Evolutionary conservation across 2,329 filamentous ascomycete genomes (phyloP).

Genomic region (Ophiostoma ulmi): DNA sequence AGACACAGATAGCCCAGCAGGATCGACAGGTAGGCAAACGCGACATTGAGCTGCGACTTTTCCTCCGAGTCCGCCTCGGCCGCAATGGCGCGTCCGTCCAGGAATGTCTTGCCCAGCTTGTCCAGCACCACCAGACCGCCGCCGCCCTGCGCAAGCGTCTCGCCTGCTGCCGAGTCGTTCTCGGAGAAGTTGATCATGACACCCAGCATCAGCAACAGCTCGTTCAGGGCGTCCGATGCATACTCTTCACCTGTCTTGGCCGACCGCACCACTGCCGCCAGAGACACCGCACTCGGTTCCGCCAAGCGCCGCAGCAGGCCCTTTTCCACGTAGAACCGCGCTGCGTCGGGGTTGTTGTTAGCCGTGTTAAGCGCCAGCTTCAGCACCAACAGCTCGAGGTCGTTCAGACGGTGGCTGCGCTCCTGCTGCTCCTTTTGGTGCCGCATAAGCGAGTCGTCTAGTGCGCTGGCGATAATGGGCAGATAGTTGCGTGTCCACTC

Average conservation of each 20-base stretch:
- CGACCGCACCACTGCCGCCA: conserved; percentile 42
- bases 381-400: conserved; percentile 48
- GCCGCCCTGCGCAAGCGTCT: conserved; percentile 36
- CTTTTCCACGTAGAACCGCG: conserved; percentile 61
- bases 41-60: conserved; percentile 74
- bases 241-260: conserved; percentile 48
- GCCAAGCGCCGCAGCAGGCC: conserved; percentile 48
- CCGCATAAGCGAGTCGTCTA: conserved; percentile 35
- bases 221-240: conserved; percentile 54
- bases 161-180: conserved; percentile 60
- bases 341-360: conserved; percentile 69
- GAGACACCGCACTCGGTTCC: conserved; percentile 47
- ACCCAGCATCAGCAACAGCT: conserved; percentile 71
- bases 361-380: conserved; percentile 79
- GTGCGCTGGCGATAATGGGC: conserved; percentile 46
- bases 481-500: conserved; percentile 49
- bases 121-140: conserved; percentile 42
- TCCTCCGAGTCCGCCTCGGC: conserved; percentile 70
- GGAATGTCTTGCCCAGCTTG: conserved; percentile 59
- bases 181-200: conserved; percentile 85
- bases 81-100: conserved; percentile 60
- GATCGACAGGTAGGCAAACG: conserved; percentile 79
- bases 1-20: conserved; percentile 77
- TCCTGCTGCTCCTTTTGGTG: conserved; percentile 29
- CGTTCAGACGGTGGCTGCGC: conserved; percentile 33